phyloP scores from a whole-genome alignment of 345 rosid genomes.

The Theobroma cacao region DNA sequence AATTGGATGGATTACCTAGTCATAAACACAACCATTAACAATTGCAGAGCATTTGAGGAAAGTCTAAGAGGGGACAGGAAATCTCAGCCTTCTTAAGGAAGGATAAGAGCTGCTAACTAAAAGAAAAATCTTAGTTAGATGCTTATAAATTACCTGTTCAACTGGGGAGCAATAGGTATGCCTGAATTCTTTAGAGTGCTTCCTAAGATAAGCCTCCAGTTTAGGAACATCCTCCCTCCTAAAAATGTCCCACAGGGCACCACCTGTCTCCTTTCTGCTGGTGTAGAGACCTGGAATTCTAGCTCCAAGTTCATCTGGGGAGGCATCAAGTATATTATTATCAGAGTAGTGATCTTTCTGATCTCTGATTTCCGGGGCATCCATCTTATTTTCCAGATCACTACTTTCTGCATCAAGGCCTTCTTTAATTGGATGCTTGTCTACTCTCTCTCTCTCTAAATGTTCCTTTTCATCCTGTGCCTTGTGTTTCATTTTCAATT shows the following conservation, averaged over 20 bases:
- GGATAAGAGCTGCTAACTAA: neutral
- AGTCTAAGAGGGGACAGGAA: neutral
- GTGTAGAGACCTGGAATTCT: neutral
- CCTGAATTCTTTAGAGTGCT: constrained; percentile 69
- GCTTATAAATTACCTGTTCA: constrained; percentile 42
- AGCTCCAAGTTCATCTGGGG: constrained; percentile 12
- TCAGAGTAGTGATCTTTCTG: constrained; percentile 17
- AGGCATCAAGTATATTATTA: neutral
- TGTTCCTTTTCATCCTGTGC: constrained; percentile 56
- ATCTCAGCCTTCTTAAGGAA: neutral
- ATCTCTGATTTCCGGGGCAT: constrained; percentile 5
- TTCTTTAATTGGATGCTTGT: constrained; percentile 7
- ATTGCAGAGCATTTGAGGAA: neutral
- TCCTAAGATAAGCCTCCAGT: constrained; percentile 65
- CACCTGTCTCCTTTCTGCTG: constrained; percentile 23
- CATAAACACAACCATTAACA: neutral
- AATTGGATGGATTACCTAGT: constrained; percentile 73
- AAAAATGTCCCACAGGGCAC: constrained; percentile 96
- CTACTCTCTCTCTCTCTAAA: constrained; percentile 2
- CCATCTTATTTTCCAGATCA: neutral
- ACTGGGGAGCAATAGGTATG: constrained; percentile 67
- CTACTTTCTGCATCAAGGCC: constrained; percentile 7
- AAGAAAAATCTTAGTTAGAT: too few species aligned
- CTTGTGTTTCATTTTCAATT: constrained; percentile 52
- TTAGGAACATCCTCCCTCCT: constrained; percentile 83